A percentile compares a stretch with the other conserved stretches of the same genome.
These are phyloP conservation scores for Mycena leptocephala DNA, from an alignment of 768 basidiomycete genomes.

Conservation along the genomic window DNA sequence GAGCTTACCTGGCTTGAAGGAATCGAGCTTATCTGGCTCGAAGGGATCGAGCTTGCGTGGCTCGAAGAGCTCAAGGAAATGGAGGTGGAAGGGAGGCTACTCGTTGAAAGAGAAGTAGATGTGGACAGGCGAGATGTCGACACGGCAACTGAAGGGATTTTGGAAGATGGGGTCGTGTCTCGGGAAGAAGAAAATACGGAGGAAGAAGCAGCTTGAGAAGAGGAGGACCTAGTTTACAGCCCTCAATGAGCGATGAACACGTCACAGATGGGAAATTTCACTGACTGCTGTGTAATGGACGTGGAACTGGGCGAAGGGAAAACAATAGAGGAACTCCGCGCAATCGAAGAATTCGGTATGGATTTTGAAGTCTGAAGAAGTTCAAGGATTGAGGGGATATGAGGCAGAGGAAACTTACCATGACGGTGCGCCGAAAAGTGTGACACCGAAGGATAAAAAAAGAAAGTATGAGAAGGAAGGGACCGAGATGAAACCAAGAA, in stretches of 20 bases:
- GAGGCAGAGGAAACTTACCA: not conserved
- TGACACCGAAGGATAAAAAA: not conserved
- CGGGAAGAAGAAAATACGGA: not conserved
- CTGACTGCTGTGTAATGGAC: not conserved
- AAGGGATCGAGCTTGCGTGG: not conserved
- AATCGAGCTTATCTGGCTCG: too few relatives aligned
- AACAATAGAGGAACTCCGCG: not conserved
- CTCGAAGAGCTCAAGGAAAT: not conserved
- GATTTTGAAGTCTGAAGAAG: not conserved
- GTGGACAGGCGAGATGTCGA: not conserved
- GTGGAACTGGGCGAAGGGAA: not conserved
- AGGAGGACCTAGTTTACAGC: not conserved
- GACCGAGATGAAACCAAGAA: not conserved
- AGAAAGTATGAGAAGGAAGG: not conserved
- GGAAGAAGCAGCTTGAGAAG: not conserved
- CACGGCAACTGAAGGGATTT: not conserved
- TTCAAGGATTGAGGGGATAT: not conserved
- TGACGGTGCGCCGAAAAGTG: not conserved
- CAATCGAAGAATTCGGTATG: not conserved
- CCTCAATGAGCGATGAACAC: not conserved
- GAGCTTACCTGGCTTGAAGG: not conserved
- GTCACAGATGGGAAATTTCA: not conserved
- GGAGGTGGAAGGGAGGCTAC: not conserved
- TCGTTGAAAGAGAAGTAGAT: not conserved
- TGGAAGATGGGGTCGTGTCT: not conserved